Evolutionary conservation across 768 basidiomycete species (phyloP), one percentile per base, ranked within the genome.

Genomic region (Auricularia cornea): DNA sequence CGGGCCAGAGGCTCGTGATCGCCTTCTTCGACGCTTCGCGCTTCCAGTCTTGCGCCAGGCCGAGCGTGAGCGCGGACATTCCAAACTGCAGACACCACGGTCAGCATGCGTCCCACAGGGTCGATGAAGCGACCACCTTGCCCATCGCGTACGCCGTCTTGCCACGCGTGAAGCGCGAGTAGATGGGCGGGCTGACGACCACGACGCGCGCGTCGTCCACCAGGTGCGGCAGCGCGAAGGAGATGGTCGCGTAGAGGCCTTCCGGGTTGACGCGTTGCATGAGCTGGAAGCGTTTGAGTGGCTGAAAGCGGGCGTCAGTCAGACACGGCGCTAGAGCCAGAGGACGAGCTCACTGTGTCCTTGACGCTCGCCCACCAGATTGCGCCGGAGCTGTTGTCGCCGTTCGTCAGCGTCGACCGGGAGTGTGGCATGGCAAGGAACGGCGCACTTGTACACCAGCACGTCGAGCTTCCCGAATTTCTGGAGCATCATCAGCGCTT

Each of bases 241-340:
- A 26, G 14, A 57, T 30, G 23, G 28, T 57, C 11, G 54, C 54
- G 30, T 57, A 57, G 4, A 57, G 28, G 8, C 54, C 54, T 16
- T 31, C 54, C 18, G 54, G 54, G 54, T 57, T 57, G 26, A 57
- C 54, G 54, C 54, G 54, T 20, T 57, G 54, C 54, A 57, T 57
- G 12, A 57, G 30, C 11, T 57, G 28, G 54, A 57, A 57, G 54
- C 54, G 54, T 20, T 57, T 57, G 26, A 29, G 16, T 11, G 54
- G 54, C 54, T 57, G 20, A 1, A 52, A 52, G 12, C 12, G 51
- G 54, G 18, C 8, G 11, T 31, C n/a, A n/a, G n/a, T n/a, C n/a
- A n/a, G n/a, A 26, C 26, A 57, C 6, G 8, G 28, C 54, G 54
- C 11, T 48, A 48, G 20, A 14, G 44, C 44, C 44, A 18, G 16